Evolutionary conservation across 352 stramenopile genomes (phyloP), one percentile per base, ranked within the genome.

Genomic region (Phytophthora rubi): DNA sequence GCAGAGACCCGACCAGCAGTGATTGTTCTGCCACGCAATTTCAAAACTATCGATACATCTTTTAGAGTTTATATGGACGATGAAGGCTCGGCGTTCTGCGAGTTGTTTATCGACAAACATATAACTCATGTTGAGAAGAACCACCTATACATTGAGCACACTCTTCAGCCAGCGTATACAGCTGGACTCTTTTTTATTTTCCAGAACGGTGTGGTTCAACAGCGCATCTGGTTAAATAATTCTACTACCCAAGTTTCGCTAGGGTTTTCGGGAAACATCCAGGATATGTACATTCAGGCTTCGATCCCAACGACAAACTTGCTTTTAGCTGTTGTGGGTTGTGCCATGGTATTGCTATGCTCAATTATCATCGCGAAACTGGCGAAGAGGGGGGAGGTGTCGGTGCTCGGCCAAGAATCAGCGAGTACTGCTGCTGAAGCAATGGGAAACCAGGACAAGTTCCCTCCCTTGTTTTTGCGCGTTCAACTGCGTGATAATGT

Each of bases 11-110:
- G 48, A 45, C 18, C 33, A 30, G 59, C 48, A 47, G 12, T 54
- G 0, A 35, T 45, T 21, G 35, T 53, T 21, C 45, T 69, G 4
- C 62, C 62, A 26, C 62, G 44, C 7, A 62, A 69, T 58, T 62
- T 69, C 26, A 45, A 62, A 8, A 30, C 4, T 13, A 21, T 39
- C 21, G 28, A 69, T n/a, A 32, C 37, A 10, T 49, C 58, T n/a
- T 18, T 64, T 16, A 35, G 21, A 8, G 8, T 32, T 21, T 30
- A 58, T 23, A 65, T 58, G 59, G 33, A 51, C 0, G 33, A 47
- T 15, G 6, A 6, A 35, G 60, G 39, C 9, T 42, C 3, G 12
- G 7, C 4, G 45, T 52, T 28, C 18, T 57, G 51, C 51, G 51
- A 57, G 6, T 10, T 33, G 7, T 44, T 57, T 30, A 23, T 57